These are phyloP conservation scores for Xylaria scruposa DNA, from an alignment of 495 filamentous ascomycete species.

Conservation along the genomic window DNA sequence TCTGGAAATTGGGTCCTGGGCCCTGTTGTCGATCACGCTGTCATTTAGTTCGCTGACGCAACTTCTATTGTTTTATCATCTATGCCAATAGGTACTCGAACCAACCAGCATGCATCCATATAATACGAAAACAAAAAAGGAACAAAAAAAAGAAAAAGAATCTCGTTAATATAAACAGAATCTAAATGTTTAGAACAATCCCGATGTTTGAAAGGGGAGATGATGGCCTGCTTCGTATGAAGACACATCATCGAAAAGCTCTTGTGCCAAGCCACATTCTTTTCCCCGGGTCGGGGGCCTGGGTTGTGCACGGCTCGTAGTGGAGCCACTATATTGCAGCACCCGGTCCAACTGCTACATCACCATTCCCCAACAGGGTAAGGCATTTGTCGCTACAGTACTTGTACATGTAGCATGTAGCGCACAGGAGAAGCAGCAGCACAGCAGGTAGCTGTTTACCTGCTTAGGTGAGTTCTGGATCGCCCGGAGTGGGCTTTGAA, in stretches of 20 bases:
- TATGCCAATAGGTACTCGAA: neutral
- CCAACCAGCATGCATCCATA: neutral
- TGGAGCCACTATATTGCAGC: slow-evolving; percentile 19
- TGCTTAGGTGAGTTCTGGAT: neutral
- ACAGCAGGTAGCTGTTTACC: neutral
- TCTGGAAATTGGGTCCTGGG: slow-evolving; percentile 14
- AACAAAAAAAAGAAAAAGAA: neutral
- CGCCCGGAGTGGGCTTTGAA: neutral
- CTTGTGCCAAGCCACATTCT: slow-evolving; percentile 24
- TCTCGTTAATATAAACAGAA: no score
- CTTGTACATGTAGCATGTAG: neutral
- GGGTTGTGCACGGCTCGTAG: slow-evolving; percentile 13
- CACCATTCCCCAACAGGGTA: slow-evolving; percentile 13
- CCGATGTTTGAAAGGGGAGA: neutral
- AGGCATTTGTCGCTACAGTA: neutral
- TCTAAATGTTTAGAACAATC: neutral
- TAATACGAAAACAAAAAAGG: no score
- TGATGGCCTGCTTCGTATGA: neutral
- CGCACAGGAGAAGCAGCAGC: neutral
- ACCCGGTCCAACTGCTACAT: slow-evolving; percentile 4
- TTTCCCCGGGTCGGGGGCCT: slow-evolving; percentile 6
- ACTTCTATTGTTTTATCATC: neutral
- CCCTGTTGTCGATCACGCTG: slow-evolving; percentile 22
- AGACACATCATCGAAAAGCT: slow-evolving; percentile 20
- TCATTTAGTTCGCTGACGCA: slow-evolving; percentile 2